phyloP scores from a whole-genome alignment of 2,329 filamentous ascomycete species.

The Metarhizium brunneum region DNA sequence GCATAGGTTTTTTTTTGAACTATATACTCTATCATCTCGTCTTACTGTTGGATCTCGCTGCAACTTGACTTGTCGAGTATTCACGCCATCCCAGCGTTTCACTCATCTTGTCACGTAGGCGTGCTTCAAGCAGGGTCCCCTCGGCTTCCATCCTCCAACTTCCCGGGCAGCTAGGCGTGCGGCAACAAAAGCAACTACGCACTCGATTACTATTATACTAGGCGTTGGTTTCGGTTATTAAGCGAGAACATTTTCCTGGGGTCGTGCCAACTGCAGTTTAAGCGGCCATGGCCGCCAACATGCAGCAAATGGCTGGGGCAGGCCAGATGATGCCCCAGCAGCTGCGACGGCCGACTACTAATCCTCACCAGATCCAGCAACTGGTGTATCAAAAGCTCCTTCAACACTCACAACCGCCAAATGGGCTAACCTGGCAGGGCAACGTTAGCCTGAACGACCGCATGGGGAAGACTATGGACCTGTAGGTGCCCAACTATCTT shows the following conservation, averaged over 20 bases:
- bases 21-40: neutral
- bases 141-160: neutral
- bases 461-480: conserved; percentile 30
- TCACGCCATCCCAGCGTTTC: neutral
- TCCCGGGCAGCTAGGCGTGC: neutral
- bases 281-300: conserved; percentile 51
- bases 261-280: neutral
- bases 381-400: conserved; percentile 31
- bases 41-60: neutral
- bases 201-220: neutral
- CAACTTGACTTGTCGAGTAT: neutral
- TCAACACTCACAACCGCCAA: conserved; percentile 21
- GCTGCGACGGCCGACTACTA: conserved; percentile 20
- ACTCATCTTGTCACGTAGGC: neutral
- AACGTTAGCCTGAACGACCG: conserved; percentile 28
- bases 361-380: conserved; percentile 23
- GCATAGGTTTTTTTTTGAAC: neutral
- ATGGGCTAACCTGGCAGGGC: conserved; percentile 29
- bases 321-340: conserved; percentile 37
- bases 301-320: conserved; percentile 45
- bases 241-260: neutral
- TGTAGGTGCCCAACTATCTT: conserved; percentile 24
- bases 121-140: neutral
- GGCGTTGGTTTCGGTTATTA: neutral
- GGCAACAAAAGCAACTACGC: neutral